These are phyloP conservation scores for Monosporascus sp. DNA, from an alignment of 2,329 filamentous ascomycete species.

Conservation along the genomic window DNA sequence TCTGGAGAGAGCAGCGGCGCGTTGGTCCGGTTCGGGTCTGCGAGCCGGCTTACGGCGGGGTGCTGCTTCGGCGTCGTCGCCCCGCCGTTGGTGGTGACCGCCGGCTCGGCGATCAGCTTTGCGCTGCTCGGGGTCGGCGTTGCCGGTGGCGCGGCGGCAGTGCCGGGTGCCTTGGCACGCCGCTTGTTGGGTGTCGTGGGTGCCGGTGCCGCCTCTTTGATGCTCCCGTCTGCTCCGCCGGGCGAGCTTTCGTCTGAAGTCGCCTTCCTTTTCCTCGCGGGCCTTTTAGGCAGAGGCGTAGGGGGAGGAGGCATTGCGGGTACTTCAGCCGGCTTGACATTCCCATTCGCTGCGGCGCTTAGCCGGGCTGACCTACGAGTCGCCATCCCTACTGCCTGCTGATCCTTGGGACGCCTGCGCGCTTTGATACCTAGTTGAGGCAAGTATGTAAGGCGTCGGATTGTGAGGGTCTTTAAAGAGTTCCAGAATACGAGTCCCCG, in stretches of 20 bases:
- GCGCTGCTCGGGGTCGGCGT: conserved; percentile 44
- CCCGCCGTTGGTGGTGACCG: conserved; percentile 5
- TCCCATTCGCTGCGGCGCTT: conserved; percentile 19
- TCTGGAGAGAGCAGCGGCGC: conserved; percentile 67
- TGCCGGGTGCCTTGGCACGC: conserved; percentile 12
- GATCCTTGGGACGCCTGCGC: not conserved
- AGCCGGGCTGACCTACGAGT: conserved; percentile 25
- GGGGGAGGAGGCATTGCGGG: conserved; percentile 14
- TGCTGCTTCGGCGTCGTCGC: conserved; percentile 32
- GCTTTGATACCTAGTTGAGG: not conserved
- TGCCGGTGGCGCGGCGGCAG: conserved; percentile 29
- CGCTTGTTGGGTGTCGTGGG: conserved; percentile 26
- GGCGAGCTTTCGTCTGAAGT: too few species aligned
- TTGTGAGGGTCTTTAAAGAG: not conserved
- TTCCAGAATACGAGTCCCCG: not conserved
- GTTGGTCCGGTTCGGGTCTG: conserved; percentile 60
- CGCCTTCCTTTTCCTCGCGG: conserved; percentile 16
- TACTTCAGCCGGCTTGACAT: conserved; percentile 9
- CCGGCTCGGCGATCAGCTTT: conserved; percentile 32
- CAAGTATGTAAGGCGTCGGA: not conserved
- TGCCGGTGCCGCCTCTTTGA: conserved; percentile 7
- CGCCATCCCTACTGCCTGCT: conserved; percentile 20
- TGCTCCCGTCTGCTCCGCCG: too few species aligned
- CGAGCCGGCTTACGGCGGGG: conserved; percentile 47
- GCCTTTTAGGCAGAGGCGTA: conserved; percentile 28